Conservation (phyloP, 164 flowering plant genomes). For the Warburgia ugandensis region DNA sequence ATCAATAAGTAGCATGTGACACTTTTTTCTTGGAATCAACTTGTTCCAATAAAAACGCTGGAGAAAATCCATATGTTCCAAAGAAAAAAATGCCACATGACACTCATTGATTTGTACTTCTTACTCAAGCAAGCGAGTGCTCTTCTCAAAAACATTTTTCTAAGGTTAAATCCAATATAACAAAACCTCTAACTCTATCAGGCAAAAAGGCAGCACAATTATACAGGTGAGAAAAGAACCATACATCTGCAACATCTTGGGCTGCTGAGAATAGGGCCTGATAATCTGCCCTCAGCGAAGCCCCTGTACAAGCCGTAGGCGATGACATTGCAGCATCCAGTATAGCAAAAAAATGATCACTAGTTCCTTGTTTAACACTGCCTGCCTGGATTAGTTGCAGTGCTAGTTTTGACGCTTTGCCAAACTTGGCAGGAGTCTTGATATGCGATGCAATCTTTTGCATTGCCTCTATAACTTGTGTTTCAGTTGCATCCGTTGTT, state of each 20-base stretch:
- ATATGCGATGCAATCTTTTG: slow-evolving; percentile 86
- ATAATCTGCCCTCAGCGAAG: slow-evolving; percentile 69
- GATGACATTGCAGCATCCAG: slow-evolving; percentile 86
- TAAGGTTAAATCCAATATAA: no score
- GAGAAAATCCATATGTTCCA: no score
- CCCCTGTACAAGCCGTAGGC: slow-evolving; percentile 52
- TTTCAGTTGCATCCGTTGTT: slow-evolving; percentile 73
- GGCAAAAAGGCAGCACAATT: no score
- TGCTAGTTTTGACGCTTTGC: slow-evolving; percentile 94
- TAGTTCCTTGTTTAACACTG: slow-evolving; percentile 63
- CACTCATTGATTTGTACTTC: no score
- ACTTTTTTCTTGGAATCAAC: no score
- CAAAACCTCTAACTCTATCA: no score
- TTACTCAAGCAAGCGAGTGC: no score
- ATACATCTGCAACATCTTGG: slow-evolving; percentile 61
- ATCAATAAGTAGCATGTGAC: no score
- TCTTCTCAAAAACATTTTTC: no score
- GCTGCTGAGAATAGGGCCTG: slow-evolving; percentile 76
- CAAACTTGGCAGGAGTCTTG: slow-evolving; percentile 55
- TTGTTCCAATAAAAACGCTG: no score
- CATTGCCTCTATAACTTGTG: slow-evolving; percentile 85
- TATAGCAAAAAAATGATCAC: slow-evolving; percentile 64
- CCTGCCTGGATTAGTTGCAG: slow-evolving; percentile 85
- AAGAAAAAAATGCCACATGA: no score
- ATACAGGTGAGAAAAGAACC: no score